Evolutionary conservation across 106 monocot genomes (phyloP), one percentile per base, ranked within the genome.

Genomic region (Cymbidium sinense): DNA sequence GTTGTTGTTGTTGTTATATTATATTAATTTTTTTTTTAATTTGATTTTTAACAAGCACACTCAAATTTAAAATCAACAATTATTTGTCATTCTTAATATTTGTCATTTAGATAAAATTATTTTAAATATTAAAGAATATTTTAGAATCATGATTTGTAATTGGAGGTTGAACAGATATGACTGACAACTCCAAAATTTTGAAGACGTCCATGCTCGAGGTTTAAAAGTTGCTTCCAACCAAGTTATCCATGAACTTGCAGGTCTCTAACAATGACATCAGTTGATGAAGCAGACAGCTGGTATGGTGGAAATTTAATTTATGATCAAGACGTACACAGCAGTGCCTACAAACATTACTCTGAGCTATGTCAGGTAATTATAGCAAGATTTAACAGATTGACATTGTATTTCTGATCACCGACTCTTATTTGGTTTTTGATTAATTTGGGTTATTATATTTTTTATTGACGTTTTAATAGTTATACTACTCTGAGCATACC

Each of bases 281-380:
- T 69, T 75, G 92, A 87, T 64, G 85, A 77, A 77, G 72, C 55
- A 54, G 75, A 75, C 70, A 81, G 64, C 62, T 92, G 92, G 92
- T 92, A 87, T 80, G 83, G 89, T 75, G 92, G 92, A 43, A 85
- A 81, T 34, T 70, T 92, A 61, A 81, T 92, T 36, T 92, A 89
- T 83, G 83, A 87, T 43, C 85, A 85, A 85, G 89, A 92, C 61
- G 77, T 82, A 70, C 80, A 79, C 79, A 84, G 92, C 73, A 81
- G 81, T 54, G 92, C 76, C 73, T 89, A 87, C 81, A 89, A 82
- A 71, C 92, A 92, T 70, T 92, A 89, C 80, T 85, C 92, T 73
- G 89, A 81, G 74, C 79, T 92, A 41, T 84, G 87, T 73, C 81
- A 87, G 85, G 92, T 89, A 83, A 85, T 29, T 27, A 28, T 29